Percentiles rank a stretch among this genome's conserved stretches.
Evolutionary conservation across 129 eudicot species (phyloP).

Genomic region (Flaveria ramosissima): DNA sequence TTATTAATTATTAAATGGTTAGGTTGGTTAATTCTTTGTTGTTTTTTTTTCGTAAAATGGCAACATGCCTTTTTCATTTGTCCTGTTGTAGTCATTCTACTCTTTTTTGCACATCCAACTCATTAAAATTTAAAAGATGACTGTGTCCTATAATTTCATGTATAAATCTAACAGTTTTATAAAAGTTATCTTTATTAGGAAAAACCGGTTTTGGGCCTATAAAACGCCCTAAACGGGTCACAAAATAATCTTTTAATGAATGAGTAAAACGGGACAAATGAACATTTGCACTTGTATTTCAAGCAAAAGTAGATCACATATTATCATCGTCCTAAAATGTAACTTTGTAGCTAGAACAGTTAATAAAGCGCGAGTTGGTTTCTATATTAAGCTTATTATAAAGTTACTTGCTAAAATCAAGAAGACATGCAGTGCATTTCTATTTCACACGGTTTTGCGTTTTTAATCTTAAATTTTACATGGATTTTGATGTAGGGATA

Average conservation of each 20-base stretch:
- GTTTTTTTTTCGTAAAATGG: not conserved
- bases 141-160: not conserved
- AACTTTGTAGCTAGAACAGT: not conserved
- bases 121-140: not conserved
- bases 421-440: not conserved
- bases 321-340: not conserved
- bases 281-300: not conserved
- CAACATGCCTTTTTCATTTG: not conserved
- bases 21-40: not conserved
- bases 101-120: not conserved
- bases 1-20: not conserved
- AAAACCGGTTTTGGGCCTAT: not conserved
- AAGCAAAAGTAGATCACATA: not conserved
- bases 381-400: not conserved
- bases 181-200: not conserved
- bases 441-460: not conserved
- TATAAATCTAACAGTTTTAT: not conserved
- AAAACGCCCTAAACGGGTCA: not conserved
- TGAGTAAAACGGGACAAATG: not conserved
- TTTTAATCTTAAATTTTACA: not conserved
- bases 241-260: not conserved
- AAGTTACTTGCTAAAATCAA: not conserved
- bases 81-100: not conserved
- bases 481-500: conserved; percentile 51
- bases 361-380: not conserved